phyloP scores from a whole-genome alignment of 1,139 yeast species.

The Pichia sp. region DNA sequence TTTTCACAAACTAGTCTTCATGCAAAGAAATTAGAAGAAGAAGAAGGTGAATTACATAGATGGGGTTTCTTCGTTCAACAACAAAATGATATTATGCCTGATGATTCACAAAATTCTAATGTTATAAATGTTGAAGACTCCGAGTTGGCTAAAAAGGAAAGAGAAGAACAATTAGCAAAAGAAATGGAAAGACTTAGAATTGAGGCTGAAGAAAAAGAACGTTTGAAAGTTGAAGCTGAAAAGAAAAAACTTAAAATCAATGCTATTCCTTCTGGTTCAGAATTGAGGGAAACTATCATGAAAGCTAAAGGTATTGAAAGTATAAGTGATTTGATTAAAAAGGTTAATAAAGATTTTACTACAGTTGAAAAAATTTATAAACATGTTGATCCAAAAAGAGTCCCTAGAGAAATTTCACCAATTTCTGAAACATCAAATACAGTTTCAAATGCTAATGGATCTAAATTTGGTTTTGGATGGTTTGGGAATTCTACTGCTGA shows the following conservation, averaged over 20 bases:
- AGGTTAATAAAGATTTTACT: slow-evolving; percentile 45
- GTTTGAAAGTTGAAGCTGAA: slow-evolving; percentile 11
- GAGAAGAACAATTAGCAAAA: slow-evolving; percentile 3
- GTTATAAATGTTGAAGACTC: neutral
- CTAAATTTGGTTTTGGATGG: neutral
- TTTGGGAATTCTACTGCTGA: neutral
- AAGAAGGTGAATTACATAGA: slow-evolving; percentile 87
- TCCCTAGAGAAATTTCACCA: neutral
- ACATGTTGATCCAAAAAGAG: slow-evolving; percentile 18
- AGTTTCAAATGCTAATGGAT: neutral
- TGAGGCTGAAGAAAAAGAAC: slow-evolving; percentile 12
- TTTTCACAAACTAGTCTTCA: slow-evolving; percentile 60
- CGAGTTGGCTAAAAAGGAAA: slow-evolving; percentile 1
- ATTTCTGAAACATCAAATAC: neutral
- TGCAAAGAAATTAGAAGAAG: slow-evolving; percentile 74
- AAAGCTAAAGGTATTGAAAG: slow-evolving; percentile 73
- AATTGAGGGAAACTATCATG: slow-evolving; percentile 68
- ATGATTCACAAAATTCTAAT: slow-evolving; percentile 19
- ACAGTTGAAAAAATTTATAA: slow-evolving; percentile 52
- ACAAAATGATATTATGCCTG: slow-evolving; percentile 39
- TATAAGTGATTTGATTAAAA: slow-evolving; percentile 62
- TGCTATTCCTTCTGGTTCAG: slow-evolving; percentile 66
- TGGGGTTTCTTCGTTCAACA: slow-evolving; percentile 74
- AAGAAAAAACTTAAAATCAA: slow-evolving; percentile 27
- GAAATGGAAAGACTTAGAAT: slow-evolving; percentile 14